Percentiles rank a stretch among this genome's conserved stretches.
Conservation (phyloP, 345 rosid species). For the Iberis pinnata region DNA sequence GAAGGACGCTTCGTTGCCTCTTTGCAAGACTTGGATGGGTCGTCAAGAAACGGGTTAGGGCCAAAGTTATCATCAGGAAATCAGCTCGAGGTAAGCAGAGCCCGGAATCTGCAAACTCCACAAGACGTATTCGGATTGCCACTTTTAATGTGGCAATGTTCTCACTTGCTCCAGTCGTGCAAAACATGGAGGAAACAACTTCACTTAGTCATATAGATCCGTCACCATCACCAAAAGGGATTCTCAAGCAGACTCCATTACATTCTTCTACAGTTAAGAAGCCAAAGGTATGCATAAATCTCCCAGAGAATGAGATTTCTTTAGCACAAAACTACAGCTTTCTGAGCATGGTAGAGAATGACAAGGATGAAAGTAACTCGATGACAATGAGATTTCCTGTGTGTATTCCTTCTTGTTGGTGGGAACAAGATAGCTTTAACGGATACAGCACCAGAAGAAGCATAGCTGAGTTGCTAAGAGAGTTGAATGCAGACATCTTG, state of each 20-base stretch:
- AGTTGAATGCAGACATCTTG: conserved; percentile 71
- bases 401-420: conserved; percentile 58
- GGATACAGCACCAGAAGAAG: conserved; percentile 48
- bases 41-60: conserved; percentile 49
- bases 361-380: conserved; percentile 39
- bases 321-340: conserved; percentile 48
- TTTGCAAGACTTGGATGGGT: conserved; percentile 54
- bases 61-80: conserved; percentile 54
- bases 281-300: conserved; percentile 73
- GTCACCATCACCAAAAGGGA: conserved; percentile 54
- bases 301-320: conserved; percentile 91
- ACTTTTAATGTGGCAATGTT: conserved; percentile 96
- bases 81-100: conserved; percentile 36
- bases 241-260: conserved; percentile 79
- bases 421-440: conserved; percentile 41
- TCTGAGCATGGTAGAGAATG: conserved; percentile 39
- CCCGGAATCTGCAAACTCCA: conserved; percentile 19
- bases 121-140: conserved; percentile 62
- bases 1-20: conserved; percentile 46
- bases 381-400: conserved; percentile 85
- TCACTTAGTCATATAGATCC: conserved; percentile 23
- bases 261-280: conserved; percentile 41
- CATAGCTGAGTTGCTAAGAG: conserved; percentile 68
- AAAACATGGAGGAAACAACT: conserved; percentile 36
- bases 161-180: conserved; percentile 77